Evolutionary conservation across 192 early-diverging fungal species (phyloP).

Genomic region (Pilobolus umbonatus): DNA sequence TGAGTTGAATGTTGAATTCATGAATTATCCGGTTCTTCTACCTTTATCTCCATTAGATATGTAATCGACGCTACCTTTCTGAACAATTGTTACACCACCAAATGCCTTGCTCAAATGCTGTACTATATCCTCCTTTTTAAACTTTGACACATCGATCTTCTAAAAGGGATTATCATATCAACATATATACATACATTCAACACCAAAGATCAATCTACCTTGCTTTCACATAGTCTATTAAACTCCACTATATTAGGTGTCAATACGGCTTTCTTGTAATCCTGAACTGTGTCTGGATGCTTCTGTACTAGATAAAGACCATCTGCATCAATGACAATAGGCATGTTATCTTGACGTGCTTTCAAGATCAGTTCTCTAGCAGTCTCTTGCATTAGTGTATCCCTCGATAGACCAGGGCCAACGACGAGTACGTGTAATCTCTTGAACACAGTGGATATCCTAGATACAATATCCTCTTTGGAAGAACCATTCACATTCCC

Average conservation of each 20-base stretch:
- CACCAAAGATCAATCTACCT: slow-evolving; percentile 18
- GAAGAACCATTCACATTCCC: neutral
- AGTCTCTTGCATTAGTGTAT: slow-evolving; percentile 59
- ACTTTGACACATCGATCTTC: slow-evolving; percentile 22
- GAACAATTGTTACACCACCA: slow-evolving; percentile 74
- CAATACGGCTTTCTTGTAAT: slow-evolving; percentile 69
- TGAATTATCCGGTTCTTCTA: too few species aligned
- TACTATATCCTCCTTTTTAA: slow-evolving; percentile 35
- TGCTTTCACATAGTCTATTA: slow-evolving; percentile 61
- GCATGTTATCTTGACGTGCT: slow-evolving; percentile 55
- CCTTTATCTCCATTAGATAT: slow-evolving; percentile 69
- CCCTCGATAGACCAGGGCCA: slow-evolving; percentile 88
- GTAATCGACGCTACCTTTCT: slow-evolving; percentile 72
- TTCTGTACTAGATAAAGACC: slow-evolving; percentile 73
- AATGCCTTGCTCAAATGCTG: slow-evolving; percentile 57
- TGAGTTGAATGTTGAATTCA: neutral
- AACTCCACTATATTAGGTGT: slow-evolving; percentile 93
- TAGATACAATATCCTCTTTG: slow-evolving; percentile 40
- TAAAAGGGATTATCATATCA: neutral
- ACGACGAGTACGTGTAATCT: slow-evolving; percentile 82
- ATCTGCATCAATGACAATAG: slow-evolving; percentile 94
- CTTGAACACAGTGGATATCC: slow-evolving; percentile 47
- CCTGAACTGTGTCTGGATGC: slow-evolving; percentile 62
- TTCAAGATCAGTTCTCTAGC: slow-evolving; percentile 64
- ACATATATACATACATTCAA: neutral